A percentile compares a stretch with the other conserved stretches of the same genome.
These are phyloP conservation scores for Didymella lethalis DNA, from an alignment of 2,329 filamentous ascomycete genomes.

Conservation along the genomic window DNA sequence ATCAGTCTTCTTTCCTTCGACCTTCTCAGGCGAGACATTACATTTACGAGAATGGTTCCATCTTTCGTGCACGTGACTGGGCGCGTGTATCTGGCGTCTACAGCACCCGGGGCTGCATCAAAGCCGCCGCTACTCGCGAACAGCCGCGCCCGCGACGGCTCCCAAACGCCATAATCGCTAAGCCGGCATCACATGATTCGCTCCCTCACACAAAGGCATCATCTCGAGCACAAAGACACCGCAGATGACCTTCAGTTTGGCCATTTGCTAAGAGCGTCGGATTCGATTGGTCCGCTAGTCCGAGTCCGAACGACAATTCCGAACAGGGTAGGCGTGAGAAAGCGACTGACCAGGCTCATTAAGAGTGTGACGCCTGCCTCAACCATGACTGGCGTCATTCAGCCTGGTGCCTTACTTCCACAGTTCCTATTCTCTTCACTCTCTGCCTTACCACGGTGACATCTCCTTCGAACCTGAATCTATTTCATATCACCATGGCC, in stretches of 20 bases:
- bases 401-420: not conserved
- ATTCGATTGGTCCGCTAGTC: constrained; percentile 20
- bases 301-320: constrained; percentile 19
- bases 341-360: constrained; percentile 5
- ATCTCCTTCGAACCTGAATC: not conserved
- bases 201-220: constrained; percentile 15
- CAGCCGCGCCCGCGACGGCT: constrained; percentile 1
- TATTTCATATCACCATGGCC: not conserved
- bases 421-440: not conserved
- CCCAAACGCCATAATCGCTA: constrained; percentile 24
- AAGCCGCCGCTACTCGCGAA: constrained; percentile 19
- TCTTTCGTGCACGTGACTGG: not conserved
- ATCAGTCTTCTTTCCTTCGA: not conserved
- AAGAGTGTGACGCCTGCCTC: constrained; percentile 14
- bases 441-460: not conserved
- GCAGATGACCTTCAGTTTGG: constrained; percentile 14
- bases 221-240: constrained; percentile 14
- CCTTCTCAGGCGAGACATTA: not conserved
- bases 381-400: not conserved
- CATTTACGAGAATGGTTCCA: not conserved
- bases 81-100: constrained; percentile 17
- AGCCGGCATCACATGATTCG: constrained; percentile 21
- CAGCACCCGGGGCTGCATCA: constrained; percentile 9
- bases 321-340: constrained; percentile 5
- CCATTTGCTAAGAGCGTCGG: constrained; percentile 15